These are phyloP conservation scores for Asterophora lycoperdoides DNA, from an alignment of 768 basidiomycete species.

Conservation along the genomic window DNA sequence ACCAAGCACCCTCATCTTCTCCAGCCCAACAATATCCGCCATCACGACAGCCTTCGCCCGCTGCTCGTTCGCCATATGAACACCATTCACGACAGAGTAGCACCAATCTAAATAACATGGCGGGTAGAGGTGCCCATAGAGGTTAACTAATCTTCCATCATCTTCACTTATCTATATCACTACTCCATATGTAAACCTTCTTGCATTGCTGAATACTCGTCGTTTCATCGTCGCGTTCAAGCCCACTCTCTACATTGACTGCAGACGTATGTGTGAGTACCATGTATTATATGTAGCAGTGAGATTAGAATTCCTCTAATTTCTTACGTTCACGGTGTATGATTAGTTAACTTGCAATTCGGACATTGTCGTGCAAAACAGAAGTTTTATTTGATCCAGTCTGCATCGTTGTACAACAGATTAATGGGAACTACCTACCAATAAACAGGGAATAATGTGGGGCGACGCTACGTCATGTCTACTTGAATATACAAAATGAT, in stretches of 20 bases:
- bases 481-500: too few relatives aligned
- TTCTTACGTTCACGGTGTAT: background rate
- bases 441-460: too few relatives aligned
- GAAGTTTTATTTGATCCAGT: too few relatives aligned
- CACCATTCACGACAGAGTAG: constrained; percentile 25
- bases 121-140: constrained; percentile 38
- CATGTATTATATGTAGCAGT: constrained; percentile 7
- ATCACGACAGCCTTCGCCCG: constrained; percentile 22
- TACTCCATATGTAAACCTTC: background rate
- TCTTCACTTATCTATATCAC: constrained; percentile 1
- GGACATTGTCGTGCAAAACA: too few relatives aligned
- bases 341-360: too few relatives aligned
- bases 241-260: background rate
- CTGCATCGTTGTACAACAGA: too few relatives aligned
- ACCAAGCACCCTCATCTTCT: constrained; percentile 6
- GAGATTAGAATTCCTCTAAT: constrained; percentile 4
- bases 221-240: background rate
- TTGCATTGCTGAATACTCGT: background rate
- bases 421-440: too few relatives aligned
- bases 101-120: constrained; percentile 29
- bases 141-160: constrained; percentile 12
- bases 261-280: background rate
- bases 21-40: constrained; percentile 22
- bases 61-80: constrained; percentile 14
- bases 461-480: too few relatives aligned